A percentile compares a stretch with the other conserved stretches of the same genome.
phyloP scores from a whole-genome alignment of 2,329 filamentous ascomycete genomes.

The Aphanocladium album region DNA sequence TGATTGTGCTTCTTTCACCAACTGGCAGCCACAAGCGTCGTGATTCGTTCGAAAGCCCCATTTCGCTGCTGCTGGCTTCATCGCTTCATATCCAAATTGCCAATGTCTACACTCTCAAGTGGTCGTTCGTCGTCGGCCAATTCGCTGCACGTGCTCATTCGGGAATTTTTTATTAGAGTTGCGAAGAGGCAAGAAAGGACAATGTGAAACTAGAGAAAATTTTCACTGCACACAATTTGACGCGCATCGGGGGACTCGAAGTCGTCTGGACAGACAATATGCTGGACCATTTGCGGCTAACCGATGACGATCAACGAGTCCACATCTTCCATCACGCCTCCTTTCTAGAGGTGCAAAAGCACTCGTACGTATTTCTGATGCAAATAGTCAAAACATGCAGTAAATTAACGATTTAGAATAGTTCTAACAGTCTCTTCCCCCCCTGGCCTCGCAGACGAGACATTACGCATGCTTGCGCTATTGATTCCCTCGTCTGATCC shows the following conservation, averaged over 20 bases:
- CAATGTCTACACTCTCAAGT: not conserved
- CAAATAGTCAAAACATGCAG: not conserved
- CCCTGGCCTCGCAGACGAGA: slow-evolving; percentile 29
- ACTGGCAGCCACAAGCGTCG: not conserved
- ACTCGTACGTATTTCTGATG: slow-evolving; percentile 7
- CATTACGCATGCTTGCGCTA: slow-evolving; percentile 31
- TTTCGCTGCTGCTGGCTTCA: not conserved
- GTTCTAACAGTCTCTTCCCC: slow-evolving; percentile 24
- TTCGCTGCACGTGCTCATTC: too few relatives aligned
- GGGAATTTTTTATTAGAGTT: not conserved
- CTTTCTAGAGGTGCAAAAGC: slow-evolving; percentile 27
- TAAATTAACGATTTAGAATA: not conserved
- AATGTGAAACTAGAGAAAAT: slow-evolving; percentile 1
- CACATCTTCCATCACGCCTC: slow-evolving; percentile 36
- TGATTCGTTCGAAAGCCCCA: too few relatives aligned
- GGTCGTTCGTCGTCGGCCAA: not conserved
- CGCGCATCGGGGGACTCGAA: slow-evolving; percentile 31
- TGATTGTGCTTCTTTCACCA: too few relatives aligned
- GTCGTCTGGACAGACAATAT: slow-evolving; percentile 35
- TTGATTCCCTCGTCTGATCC: slow-evolving; percentile 29
- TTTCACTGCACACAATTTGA: slow-evolving; percentile 10
- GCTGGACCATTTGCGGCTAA: slow-evolving; percentile 34
- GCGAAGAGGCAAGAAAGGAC: not conserved
- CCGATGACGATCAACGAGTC: slow-evolving; percentile 32
- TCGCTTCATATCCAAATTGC: not conserved